Conservation (phyloP, 306 rosid species). For the Begonia loranthoides region DNA sequence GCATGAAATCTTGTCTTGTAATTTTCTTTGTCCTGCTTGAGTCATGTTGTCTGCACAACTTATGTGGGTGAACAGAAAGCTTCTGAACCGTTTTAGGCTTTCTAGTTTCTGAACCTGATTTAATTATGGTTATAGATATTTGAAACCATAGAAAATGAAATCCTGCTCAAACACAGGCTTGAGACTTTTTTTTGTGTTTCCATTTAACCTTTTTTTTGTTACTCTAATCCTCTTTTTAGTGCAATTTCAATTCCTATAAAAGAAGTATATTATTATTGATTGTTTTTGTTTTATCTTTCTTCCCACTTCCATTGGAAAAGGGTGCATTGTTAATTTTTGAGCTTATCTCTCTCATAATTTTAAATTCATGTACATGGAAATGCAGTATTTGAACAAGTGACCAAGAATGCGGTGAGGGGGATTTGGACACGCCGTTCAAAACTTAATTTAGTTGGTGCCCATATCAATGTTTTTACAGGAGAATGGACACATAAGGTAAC, state of each 20-base stretch:
- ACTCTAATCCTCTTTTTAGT: too few relatives aligned
- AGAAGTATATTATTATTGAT: too few relatives aligned
- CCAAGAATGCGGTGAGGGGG: constrained; percentile 90
- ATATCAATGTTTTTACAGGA: constrained; percentile 95
- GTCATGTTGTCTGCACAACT: background rate
- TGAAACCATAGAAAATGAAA: too few relatives aligned
- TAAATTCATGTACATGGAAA: background rate
- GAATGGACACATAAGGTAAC: constrained; percentile 99
- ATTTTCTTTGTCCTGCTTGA: constrained; percentile 5
- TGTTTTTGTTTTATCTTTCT: too few relatives aligned
- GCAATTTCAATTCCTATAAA: too few relatives aligned
- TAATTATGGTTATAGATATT: too few relatives aligned
- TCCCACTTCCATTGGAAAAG: too few relatives aligned
- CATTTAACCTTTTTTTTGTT: too few relatives aligned
- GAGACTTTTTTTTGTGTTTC: too few relatives aligned
- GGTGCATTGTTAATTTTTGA: too few relatives aligned
- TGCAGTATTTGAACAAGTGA: constrained; percentile 96
- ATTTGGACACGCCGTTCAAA: constrained; percentile 95
- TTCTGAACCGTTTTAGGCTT: background rate
- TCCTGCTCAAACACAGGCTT: too few relatives aligned
- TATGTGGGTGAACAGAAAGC: background rate
- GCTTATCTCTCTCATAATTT: background rate
- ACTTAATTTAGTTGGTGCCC: constrained; percentile 96
- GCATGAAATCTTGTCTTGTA: constrained; percentile 1
- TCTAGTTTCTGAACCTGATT: too few relatives aligned